Base-by-base conservation (phyloP, 352 stramenopile genomes). In the Halophytophthora polymorphica region DNA sequence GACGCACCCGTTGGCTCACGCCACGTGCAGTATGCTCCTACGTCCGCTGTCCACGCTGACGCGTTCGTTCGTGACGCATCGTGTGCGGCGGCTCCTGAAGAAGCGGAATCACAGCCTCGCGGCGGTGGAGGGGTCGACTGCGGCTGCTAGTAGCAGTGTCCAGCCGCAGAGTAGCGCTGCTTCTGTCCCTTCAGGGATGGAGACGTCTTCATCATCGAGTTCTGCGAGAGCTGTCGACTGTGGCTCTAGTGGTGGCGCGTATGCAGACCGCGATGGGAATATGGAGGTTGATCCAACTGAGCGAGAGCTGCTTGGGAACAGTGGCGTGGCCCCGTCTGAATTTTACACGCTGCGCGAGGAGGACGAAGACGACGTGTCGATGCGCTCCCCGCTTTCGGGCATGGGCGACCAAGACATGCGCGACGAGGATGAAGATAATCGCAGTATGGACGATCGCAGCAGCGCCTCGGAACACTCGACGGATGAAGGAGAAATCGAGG, bases 41-140 rank as follows among this genome's bases (percentile, higher is more conserved):
- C 77, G 81, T n/a, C 85, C 83, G 11, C 51, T 95, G 13, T 84
- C 81, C 15, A 90, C 83, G 0, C 51, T 95, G 25, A 93, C 83
- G 0, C 77, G 85, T 15, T 81, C 83, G 18, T 92, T 92, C 55
- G 83, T 93, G 23, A 88, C 79, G 0, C 77, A 92, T 23, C 77
- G 80, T 13, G 64, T 93, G 10, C 70, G 70, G 2, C 80, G 79
- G 21, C 41, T 92, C 25, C 49, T 88, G 22, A 81, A 86, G 40
- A 93, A 93, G 52, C 64, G 65, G 34, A 71, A 64, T 25, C 45
- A 62, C 34, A 56, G 13, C 29, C 25, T 39, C 13, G 17, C 28
- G 3, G 28, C 49, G 1, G 45, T 50, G 21, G 52, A 37, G 18
- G 29, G 45, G 25, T 34, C 40, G n/a, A 47, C 17, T 12, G 45